phyloP scores from a whole-genome alignment of 129 eudicot species.

The Mikania micrantha region DNA sequence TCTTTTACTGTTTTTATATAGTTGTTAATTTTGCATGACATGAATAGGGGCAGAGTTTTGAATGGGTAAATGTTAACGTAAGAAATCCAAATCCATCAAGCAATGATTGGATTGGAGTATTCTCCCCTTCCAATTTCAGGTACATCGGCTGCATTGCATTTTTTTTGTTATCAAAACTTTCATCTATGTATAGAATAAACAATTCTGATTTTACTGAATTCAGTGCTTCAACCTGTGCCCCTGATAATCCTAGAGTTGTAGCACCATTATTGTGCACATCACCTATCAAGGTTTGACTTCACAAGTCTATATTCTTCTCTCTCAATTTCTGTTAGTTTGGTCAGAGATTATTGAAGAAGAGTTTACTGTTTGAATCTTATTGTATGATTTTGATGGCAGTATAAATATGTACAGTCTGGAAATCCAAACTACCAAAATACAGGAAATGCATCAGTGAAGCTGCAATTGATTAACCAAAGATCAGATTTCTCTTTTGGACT shows the following conservation, averaged over 20 bases:
- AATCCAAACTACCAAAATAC: slow-evolving; percentile 56
- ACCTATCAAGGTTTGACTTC: slow-evolving; percentile 88
- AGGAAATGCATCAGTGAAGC: slow-evolving; percentile 69
- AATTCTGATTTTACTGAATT: slow-evolving; percentile 6
- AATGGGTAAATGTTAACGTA: slow-evolving; percentile 58
- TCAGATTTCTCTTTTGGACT: slow-evolving; percentile 77
- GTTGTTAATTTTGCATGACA: too few species aligned
- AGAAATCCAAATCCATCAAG: slow-evolving; percentile 47
- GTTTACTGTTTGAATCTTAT: background rate
- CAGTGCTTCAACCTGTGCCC: slow-evolving; percentile 62
- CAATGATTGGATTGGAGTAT: slow-evolving; percentile 92
- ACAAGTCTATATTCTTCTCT: too few species aligned
- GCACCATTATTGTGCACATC: slow-evolving; percentile 83
- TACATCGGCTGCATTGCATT: background rate
- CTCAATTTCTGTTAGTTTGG: background rate
- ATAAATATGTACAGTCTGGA: slow-evolving; percentile 71
- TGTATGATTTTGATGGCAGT: too few species aligned
- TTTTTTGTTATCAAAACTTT: background rate
- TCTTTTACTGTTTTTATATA: too few species aligned
- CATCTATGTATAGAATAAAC: too few species aligned
- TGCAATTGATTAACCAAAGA: slow-evolving; percentile 88
- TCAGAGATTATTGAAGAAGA: background rate
- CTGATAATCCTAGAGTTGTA: slow-evolving; percentile 43
- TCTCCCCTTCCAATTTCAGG: slow-evolving; percentile 94
- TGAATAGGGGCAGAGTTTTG: slow-evolving; percentile 61